Conservation (phyloP, 345 rosid species). For the Nasturtium officinale region DNA sequence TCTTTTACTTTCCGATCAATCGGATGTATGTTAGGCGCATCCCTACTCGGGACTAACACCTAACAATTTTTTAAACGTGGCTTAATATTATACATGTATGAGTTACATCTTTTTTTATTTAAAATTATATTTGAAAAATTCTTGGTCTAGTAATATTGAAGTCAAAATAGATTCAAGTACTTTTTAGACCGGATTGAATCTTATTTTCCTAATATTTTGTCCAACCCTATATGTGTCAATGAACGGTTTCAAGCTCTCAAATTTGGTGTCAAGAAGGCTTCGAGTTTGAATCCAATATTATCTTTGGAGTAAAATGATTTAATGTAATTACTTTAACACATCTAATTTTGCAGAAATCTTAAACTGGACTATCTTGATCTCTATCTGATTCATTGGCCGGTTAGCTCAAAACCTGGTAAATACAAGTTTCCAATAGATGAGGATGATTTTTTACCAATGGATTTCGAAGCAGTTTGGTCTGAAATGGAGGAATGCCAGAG, state of each 20-base stretch:
- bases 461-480: slow-evolving; percentile 64
- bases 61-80: too few species aligned
- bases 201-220: too few species aligned
- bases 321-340: neutral
- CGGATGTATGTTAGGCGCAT: too few species aligned
- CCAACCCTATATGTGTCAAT: too few species aligned
- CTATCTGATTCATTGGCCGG: slow-evolving; percentile 84
- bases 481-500: slow-evolving; percentile 79
- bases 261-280: neutral
- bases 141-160: too few species aligned
- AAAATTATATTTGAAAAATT: too few species aligned
- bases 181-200: too few species aligned
- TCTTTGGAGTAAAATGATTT: neutral
- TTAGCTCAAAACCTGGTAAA: slow-evolving; percentile 65
- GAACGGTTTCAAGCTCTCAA: neutral
- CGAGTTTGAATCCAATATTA: neutral
- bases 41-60: too few species aligned
- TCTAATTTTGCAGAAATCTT: slow-evolving; percentile 53
- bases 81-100: too few species aligned
- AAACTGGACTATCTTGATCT: slow-evolving; percentile 73
- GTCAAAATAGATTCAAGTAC: too few species aligned
- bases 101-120: too few species aligned
- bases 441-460: slow-evolving; percentile 66
- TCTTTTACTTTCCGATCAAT: too few species aligned
- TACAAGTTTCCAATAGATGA: slow-evolving; percentile 68